Conservation (phyloP, 805 yeast genomes). For the Ogataea populi-albae region DNA sequence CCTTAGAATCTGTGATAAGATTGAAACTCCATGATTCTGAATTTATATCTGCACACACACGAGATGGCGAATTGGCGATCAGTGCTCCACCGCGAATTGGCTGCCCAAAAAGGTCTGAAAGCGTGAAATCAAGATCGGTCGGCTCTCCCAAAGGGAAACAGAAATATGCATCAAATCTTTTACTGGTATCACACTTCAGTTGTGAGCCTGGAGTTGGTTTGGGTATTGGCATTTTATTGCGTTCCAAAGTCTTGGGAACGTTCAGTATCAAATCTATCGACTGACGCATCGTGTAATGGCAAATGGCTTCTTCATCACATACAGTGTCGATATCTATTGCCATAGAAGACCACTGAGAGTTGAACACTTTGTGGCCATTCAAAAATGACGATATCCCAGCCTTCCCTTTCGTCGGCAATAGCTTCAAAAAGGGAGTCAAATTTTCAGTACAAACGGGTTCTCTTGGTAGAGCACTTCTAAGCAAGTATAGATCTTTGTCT, state of each 20-base stretch:
- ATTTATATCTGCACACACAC: conserved; percentile 42
- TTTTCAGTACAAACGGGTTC: conserved; percentile 98
- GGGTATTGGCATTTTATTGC: conserved; percentile 69
- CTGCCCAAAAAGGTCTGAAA: conserved; percentile 70
- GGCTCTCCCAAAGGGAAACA: conserved; percentile 76
- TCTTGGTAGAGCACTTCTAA: conserved; percentile 87
- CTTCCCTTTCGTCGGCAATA: conserved; percentile 88
- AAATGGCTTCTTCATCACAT: conserved; percentile 40
- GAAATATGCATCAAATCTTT: conserved; percentile 55
- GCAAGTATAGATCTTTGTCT: conserved; percentile 45
- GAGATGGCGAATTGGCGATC: conserved; percentile 43
- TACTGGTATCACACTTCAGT: conserved; percentile 70
- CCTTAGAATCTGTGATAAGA: conserved; percentile 11
- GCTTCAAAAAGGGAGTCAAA: conserved; percentile 85
- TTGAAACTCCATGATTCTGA: conserved; percentile 42
- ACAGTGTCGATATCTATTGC: conserved; percentile 71
- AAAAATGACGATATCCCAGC: conserved; percentile 82
- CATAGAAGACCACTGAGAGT: conserved; percentile 92
- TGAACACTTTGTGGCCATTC: conserved; percentile 89
- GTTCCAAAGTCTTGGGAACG: conserved; percentile 62
- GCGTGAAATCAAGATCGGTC: conserved; percentile 43
- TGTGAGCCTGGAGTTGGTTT: conserved; percentile 69
- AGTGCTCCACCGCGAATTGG: conserved; percentile 61
- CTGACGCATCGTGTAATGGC: conserved; percentile 58
- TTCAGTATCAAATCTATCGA: conserved; percentile 71